Evolutionary conservation across 2,329 filamentous ascomycete species (phyloP).

Genomic region (Colletotrichum gigasporum): DNA sequence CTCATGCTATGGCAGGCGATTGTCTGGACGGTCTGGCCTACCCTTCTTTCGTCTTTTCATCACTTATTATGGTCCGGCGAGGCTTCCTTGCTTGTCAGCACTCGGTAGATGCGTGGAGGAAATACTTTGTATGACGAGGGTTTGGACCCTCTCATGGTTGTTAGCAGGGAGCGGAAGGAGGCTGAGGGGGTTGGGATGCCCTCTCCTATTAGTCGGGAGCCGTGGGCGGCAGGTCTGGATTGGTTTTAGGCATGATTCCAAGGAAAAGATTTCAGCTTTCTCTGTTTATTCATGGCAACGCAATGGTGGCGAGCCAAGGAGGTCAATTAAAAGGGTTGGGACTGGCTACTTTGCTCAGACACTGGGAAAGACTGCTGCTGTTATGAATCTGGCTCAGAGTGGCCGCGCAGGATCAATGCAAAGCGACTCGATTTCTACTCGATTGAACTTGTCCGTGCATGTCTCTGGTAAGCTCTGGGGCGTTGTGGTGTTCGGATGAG

Average conservation of each 20-base stretch:
- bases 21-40: constrained; percentile 18
- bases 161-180: constrained; percentile 6
- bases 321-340: constrained; percentile 31
- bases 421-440: neutral
- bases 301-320: constrained; percentile 30
- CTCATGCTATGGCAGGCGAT: constrained; percentile 8
- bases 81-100: constrained; percentile 14
- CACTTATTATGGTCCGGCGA: constrained; percentile 21
- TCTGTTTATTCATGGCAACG: constrained; percentile 30
- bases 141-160: constrained; percentile 8
- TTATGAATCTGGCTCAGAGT: constrained; percentile 19
- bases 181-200: constrained; percentile 19
- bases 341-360: constrained; percentile 31
- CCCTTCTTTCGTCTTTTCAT: constrained; percentile 28
- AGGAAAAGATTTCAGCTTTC: constrained; percentile 33
- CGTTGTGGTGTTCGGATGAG: neutral
- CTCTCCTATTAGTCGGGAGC: constrained; percentile 20
- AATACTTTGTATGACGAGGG: neutral
- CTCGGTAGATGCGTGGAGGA: constrained; percentile 22
- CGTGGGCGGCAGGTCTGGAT: constrained; percentile 23
- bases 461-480: neutral
- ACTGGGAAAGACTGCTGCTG: constrained; percentile 26
- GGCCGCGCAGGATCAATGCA: constrained; percentile 10
- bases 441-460: neutral
- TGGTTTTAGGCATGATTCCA: constrained; percentile 33